Base-by-base conservation (phyloP, 495 filamentous ascomycete genomes). In the Bathelium albidoporum region DNA sequence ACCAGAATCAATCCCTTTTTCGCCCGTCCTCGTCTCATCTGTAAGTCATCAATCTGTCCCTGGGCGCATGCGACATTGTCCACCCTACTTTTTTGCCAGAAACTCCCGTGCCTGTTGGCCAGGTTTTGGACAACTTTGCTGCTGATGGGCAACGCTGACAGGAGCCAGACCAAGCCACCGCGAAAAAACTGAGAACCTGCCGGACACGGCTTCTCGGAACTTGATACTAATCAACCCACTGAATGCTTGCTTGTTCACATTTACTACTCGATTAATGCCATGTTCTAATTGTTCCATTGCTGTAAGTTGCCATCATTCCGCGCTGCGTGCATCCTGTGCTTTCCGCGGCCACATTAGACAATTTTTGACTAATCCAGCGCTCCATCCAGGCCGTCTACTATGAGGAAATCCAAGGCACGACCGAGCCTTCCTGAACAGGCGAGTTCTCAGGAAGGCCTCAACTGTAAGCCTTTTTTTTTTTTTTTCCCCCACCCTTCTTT, bases 401-500 rank as follows among this genome's bases (percentile, higher is more conserved):
- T 29, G 22, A 55, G 26, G 49, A 55, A 29, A 29, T 24, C 22
- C 5, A 55, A 55, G 49, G 49, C 49, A 7, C 26, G 49, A 24
- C 49, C 26, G 49, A 55, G 22, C 24, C 49, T 55, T 55, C 29
- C 49, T 28, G 49, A 55, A 55, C 49, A 55, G 24, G 49, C 49
- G 22, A 55, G 49, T 20, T 55, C 49, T 55, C 49, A 55, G 16
- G 49, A 55, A 29, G 49, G 49, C 9, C 49, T 24, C 49, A 55
- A 55, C 20, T 55, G 49, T 55, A 29, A 55, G 49, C 1, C 11
- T 55, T 55, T 55, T 55, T 24, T 65, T 55, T 43, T 43, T 55
- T 39, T 62, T 64, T 32, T 5, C 4, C 22, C 49, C 16, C 49
- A 55, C 22, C 49, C 29, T 55, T n/a, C 29, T 55, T 26, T 28